Evolutionary conservation across 2,329 filamentous ascomycete species (phyloP).

Genomic region (Claviceps sp.): DNA sequence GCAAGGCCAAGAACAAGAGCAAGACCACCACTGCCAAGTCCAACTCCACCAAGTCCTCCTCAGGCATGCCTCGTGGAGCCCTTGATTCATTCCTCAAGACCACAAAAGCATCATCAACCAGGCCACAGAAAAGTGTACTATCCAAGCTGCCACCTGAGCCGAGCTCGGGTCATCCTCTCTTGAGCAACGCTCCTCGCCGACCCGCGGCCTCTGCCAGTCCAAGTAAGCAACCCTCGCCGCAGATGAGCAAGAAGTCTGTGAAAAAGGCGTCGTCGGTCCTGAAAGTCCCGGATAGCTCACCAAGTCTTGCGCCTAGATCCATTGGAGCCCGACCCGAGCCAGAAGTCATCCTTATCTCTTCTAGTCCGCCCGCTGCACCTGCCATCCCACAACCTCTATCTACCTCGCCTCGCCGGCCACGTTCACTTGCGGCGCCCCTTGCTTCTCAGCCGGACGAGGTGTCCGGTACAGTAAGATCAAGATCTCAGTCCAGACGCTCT

Average conservation of each 20-base stretch:
- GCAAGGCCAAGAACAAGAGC: slow-evolving; percentile 5
- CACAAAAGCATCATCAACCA: slow-evolving; percentile 19
- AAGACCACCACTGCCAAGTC: slow-evolving; percentile 10
- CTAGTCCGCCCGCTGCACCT: slow-evolving; percentile 23
- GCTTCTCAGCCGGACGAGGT: slow-evolving; percentile 8
- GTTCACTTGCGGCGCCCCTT: slow-evolving; percentile 3
- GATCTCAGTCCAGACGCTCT: slow-evolving; percentile 10
- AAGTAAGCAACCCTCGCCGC: slow-evolving; percentile 24
- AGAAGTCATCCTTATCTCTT: slow-evolving; percentile 31
- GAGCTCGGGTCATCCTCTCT: not conserved
- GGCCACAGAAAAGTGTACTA: not conserved
- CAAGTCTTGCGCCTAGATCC: slow-evolving; percentile 24
- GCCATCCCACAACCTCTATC: slow-evolving; percentile 17
- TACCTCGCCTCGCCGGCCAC: slow-evolving; percentile 11
- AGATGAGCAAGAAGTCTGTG: slow-evolving; percentile 11
- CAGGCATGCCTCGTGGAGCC: slow-evolving; percentile 15
- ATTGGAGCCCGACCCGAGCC: slow-evolving; percentile 10
- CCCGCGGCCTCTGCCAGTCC: slow-evolving; percentile 3
- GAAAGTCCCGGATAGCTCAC: slow-evolving; percentile 31
- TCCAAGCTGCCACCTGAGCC: slow-evolving; percentile 4
- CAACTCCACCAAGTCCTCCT: slow-evolving; percentile 9
- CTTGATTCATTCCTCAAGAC: slow-evolving; percentile 29
- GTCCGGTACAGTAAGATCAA: slow-evolving; percentile 14
- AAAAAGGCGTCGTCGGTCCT: slow-evolving; percentile 13
- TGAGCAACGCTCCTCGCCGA: not conserved